A percentile compares a stretch with the other conserved stretches of the same genome.
phyloP scores from a whole-genome alignment of 495 filamentous ascomycete species.

The Xylaria nigripes region DNA sequence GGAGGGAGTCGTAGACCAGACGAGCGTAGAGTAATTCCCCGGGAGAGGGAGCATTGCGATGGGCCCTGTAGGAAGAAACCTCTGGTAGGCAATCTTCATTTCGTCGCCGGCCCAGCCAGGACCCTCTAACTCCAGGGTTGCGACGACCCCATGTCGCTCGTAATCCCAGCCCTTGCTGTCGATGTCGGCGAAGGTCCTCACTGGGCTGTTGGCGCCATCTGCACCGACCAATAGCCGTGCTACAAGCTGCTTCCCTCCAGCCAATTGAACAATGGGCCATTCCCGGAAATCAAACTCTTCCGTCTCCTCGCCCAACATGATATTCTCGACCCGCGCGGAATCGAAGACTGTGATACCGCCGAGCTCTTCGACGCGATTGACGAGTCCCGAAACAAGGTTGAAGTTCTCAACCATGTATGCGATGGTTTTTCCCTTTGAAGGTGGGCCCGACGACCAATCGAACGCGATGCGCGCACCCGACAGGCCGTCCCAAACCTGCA shows the following conservation, averaged over 20 bases:
- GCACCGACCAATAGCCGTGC: slow-evolving; percentile 86
- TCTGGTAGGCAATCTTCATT: slow-evolving; percentile 77
- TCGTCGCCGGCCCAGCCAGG: slow-evolving; percentile 41
- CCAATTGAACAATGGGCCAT: slow-evolving; percentile 76
- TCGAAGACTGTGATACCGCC: slow-evolving; percentile 63
- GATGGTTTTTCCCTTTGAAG: slow-evolving; percentile 49
- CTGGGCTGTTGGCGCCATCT: slow-evolving; percentile 90
- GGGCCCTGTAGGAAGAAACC: slow-evolving; percentile 87
- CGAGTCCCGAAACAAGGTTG: slow-evolving; percentile 71
- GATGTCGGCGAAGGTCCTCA: slow-evolving; percentile 83
- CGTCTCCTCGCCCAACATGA: slow-evolving; percentile 62
- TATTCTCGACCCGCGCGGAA: slow-evolving; percentile 64
- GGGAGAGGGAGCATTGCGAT: slow-evolving; percentile 87
- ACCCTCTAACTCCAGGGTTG: slow-evolving; percentile 66
- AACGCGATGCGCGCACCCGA: slow-evolving; percentile 82
- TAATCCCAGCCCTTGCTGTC: slow-evolving; percentile 88
- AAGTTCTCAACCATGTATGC: slow-evolving; percentile 96
- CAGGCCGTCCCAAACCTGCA: slow-evolving; percentile 96
- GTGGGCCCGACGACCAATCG: slow-evolving; percentile 52
- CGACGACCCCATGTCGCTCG: slow-evolving; percentile 79
- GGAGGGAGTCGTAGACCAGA: slow-evolving; percentile 83
- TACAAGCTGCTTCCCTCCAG: slow-evolving; percentile 52
- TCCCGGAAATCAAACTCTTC: slow-evolving; percentile 66
- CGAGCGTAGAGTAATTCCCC: slow-evolving; percentile 69
- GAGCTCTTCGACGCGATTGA: slow-evolving; percentile 60